phyloP scores from a whole-genome alignment of 2,329 filamentous ascomycete genomes.

The Stagonosporopsis rhizophila region DNA sequence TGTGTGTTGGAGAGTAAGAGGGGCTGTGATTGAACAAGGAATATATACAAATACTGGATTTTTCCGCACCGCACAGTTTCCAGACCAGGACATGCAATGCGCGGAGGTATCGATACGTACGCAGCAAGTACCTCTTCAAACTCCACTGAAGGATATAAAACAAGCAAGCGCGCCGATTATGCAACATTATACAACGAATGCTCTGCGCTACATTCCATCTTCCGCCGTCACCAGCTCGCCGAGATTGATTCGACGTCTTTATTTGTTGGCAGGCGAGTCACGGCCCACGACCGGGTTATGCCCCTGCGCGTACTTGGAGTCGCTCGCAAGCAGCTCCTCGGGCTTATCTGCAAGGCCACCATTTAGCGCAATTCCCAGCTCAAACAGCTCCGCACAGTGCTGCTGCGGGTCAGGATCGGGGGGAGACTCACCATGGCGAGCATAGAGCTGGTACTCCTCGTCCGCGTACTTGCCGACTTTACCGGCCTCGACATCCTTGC shows the following conservation, averaged over 20 bases:
- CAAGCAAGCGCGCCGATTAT: constrained; percentile 18
- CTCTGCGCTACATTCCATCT: background rate
- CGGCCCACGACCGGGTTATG: constrained; percentile 55
- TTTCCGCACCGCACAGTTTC: no score
- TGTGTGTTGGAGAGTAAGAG: no score
- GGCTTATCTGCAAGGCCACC: constrained; percentile 56
- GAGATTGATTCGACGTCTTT: constrained; percentile 20
- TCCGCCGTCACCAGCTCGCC: no score
- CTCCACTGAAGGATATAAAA: background rate
- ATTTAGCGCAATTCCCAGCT: constrained; percentile 34
- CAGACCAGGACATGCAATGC: constrained; percentile 2
- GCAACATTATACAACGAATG: constrained; percentile 19
- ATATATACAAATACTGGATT: no score
- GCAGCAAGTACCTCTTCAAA: constrained; percentile 8
- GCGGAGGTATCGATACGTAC: constrained; percentile 5
- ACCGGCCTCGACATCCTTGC: constrained; percentile 66
- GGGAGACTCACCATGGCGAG: constrained; percentile 55
- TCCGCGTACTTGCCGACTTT: constrained; percentile 52
- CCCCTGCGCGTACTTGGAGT: constrained; percentile 54
- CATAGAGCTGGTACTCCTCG: constrained; percentile 59
- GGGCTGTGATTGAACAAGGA: no score
- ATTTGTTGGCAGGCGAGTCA: constrained; percentile 60
- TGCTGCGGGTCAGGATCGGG: background rate
- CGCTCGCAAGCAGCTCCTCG: constrained; percentile 60
- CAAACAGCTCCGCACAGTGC: constrained; percentile 30